These are phyloP conservation scores for Pleodorina starrii DNA, from an alignment of 139 green algal species.

Conservation along the genomic window DNA sequence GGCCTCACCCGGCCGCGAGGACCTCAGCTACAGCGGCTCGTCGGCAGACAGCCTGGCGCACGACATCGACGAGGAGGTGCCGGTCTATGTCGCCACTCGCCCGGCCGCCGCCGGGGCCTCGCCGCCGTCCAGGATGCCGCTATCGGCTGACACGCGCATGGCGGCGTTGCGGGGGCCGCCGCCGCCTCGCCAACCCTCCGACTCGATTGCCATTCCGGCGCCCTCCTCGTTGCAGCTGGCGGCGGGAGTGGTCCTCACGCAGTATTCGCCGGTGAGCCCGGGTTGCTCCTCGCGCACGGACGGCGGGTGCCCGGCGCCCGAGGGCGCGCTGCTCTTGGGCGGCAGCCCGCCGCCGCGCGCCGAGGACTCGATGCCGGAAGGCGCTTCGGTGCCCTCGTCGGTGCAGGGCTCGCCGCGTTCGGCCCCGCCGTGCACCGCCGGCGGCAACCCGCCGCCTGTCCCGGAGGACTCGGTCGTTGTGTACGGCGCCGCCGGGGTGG, in stretches of 20 bases:
- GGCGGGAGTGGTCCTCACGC: too few relatives aligned
- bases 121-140: not conserved
- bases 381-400: not conserved
- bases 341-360: not conserved
- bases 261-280: too few relatives aligned
- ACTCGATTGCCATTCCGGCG: not conserved
- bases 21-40: not conserved
- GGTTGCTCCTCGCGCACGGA: not conserved
- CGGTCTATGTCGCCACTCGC: too few relatives aligned
- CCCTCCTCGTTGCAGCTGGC: too few relatives aligned
- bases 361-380: not conserved
- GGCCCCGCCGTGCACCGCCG: not conserved
- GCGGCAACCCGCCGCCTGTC: not conserved
- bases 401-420: not conserved
- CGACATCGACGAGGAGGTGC: too few relatives aligned
- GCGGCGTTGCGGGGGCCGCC: not conserved
- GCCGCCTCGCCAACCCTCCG: not conserved
- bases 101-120: too few relatives aligned
- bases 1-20: not conserved
- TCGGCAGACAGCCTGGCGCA: too few relatives aligned
- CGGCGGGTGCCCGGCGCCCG: too few relatives aligned
- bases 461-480: not conserved
- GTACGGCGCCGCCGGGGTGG: too few relatives aligned
- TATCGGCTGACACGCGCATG: not conserved
- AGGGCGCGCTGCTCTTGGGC: not conserved